Evolutionary conservation across 2,329 filamentous ascomycete species (phyloP).

Genomic region (Aspergillus fijiensis): DNA sequence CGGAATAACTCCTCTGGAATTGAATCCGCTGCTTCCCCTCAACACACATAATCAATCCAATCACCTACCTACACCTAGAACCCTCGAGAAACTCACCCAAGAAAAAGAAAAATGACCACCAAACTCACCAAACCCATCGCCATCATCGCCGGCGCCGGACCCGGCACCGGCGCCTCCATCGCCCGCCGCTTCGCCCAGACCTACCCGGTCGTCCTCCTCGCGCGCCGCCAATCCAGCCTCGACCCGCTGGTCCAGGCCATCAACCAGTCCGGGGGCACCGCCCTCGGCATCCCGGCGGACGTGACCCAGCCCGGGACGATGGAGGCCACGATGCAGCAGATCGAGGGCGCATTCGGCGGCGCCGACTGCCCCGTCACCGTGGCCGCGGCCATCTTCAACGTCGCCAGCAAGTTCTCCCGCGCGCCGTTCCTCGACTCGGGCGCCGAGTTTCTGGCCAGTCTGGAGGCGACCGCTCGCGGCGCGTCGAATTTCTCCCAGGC

Average conservation of each 20-base stretch:
- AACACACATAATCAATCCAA: no score
- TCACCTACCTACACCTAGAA: no score
- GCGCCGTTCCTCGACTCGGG: conserved; percentile 31
- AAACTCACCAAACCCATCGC: conserved; percentile 14
- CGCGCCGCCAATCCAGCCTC: conserved; percentile 66
- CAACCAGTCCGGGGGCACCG: conserved; percentile 64
- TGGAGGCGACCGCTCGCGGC: conserved; percentile 39
- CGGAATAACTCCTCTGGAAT: background rate
- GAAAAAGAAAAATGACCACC: background rate
- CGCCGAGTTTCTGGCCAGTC: conserved; percentile 22
- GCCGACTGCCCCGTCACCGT: conserved; percentile 6
- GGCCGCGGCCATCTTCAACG: conserved; percentile 54
- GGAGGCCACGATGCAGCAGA: conserved; percentile 29
- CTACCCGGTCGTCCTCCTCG: conserved; percentile 74
- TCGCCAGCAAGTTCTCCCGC: conserved; percentile 38
- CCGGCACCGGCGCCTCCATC: conserved; percentile 22
- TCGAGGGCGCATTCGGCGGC: conserved; percentile 17
- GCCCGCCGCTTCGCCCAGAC: conserved; percentile 61
- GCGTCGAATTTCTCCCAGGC: conserved; percentile 53
- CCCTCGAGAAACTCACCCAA: no score
- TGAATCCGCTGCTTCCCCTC: no score
- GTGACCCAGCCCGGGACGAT: conserved; percentile 54
- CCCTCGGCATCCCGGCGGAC: conserved; percentile 69
- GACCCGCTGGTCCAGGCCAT: conserved; percentile 68
- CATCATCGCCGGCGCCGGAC: conserved; percentile 23